These are phyloP conservation scores for Pythium apleroticum DNA, from an alignment of 352 stramenopile species.

Conservation along the genomic window DNA sequence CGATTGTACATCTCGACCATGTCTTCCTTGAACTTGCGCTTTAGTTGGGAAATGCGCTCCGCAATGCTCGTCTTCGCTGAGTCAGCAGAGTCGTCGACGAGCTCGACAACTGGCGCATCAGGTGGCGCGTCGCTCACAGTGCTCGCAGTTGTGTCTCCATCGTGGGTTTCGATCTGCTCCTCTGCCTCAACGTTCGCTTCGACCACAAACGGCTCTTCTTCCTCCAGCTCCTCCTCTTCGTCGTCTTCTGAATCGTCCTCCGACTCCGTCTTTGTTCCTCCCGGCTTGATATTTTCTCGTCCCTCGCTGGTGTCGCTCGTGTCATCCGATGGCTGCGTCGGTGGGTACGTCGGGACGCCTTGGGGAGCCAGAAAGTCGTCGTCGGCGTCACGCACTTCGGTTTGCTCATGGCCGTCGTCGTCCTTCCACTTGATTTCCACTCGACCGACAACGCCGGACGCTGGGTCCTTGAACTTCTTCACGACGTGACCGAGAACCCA, in stretches of 20 bases:
- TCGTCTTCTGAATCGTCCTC: neutral
- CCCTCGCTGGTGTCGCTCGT: neutral
- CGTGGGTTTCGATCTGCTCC: neutral
- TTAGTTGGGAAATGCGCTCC: neutral
- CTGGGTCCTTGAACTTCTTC: neutral
- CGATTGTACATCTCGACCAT: neutral
- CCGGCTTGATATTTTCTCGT: neutral
- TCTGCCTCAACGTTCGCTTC: neutral
- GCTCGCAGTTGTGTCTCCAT: neutral
- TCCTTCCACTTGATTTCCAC: constrained; percentile 14
- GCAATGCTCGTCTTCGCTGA: neutral
- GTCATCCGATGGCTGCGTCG: neutral
- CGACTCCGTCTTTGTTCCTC: neutral
- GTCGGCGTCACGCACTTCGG: constrained; percentile 16
- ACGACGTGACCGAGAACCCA: constrained; percentile 15
- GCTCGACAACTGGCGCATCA: neutral
- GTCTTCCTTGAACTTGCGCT: neutral
- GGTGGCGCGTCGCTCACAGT: neutral
- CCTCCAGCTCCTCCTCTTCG: neutral
- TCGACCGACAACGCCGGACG: neutral
- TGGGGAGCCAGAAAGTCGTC: constrained; percentile 28
- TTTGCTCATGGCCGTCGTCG: neutral
- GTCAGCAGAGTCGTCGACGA: neutral
- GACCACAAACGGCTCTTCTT: neutral
- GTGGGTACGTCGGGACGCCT: constrained; percentile 17